These are phyloP conservation scores for Pichia membranifaciens DNA, from an alignment of 805 yeast genomes.

Conservation along the genomic window DNA sequence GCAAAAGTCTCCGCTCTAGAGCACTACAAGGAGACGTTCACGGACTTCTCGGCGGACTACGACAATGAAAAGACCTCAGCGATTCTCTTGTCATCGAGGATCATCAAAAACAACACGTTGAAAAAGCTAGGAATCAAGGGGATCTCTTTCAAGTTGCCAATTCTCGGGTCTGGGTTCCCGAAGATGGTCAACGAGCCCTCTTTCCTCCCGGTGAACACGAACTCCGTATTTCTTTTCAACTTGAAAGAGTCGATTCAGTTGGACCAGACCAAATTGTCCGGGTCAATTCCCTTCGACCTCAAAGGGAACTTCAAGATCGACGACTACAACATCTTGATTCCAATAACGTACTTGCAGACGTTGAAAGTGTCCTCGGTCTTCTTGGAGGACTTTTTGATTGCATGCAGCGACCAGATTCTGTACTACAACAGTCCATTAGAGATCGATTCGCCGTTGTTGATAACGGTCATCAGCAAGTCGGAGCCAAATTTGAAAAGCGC, in stretches of 20 bases:
- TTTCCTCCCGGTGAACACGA: constrained; percentile 31
- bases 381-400: neutral
- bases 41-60: constrained; percentile 10
- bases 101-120: constrained; percentile 11
- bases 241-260: constrained; percentile 20
- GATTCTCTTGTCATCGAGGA: constrained; percentile 16
- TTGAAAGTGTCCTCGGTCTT: neutral
- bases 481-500: neutral
- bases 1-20: constrained; percentile 8
- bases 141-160: constrained; percentile 2
- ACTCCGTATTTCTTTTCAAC: constrained; percentile 36
- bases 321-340: constrained; percentile 37
- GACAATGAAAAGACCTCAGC: constrained; percentile 23
- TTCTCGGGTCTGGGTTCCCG: neutral
- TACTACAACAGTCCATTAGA: constrained; percentile 26
- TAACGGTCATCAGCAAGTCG: constrained; percentile 31
- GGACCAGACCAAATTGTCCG: constrained; percentile 21
- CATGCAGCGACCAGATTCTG: constrained; percentile 14
- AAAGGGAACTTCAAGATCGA: constrained; percentile 32
- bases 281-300: constrained; percentile 35
- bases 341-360: constrained; percentile 23
- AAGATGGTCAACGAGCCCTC: constrained; percentile 10
- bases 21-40: constrained; percentile 12
- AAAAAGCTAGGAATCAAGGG: constrained; percentile 18
- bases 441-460: constrained; percentile 33